Conservation (phyloP, 805 yeast genomes). For the Hyphopichia homilentoma region DNA sequence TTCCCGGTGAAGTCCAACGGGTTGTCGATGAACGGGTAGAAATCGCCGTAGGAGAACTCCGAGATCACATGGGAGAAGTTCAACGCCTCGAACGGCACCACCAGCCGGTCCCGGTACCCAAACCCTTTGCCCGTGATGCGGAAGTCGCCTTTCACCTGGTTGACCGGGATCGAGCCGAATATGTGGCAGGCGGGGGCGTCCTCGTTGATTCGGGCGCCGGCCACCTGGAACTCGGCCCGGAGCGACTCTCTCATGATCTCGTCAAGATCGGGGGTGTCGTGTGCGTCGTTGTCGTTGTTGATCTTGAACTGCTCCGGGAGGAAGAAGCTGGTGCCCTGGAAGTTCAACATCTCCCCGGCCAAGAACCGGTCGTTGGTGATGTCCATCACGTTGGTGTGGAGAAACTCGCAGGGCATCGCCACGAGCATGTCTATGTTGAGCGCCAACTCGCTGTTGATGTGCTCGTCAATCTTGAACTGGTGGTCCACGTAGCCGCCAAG, state of each 20-base stretch:
- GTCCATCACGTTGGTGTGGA: slow-evolving; percentile 77
- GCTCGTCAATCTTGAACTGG: slow-evolving; percentile 70
- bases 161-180: slow-evolving; percentile 78
- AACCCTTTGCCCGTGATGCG: slow-evolving; percentile 77
- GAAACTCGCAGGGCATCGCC: slow-evolving; percentile 74
- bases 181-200: slow-evolving; percentile 83
- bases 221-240: slow-evolving; percentile 55
- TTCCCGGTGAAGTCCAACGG: slow-evolving; percentile 81
- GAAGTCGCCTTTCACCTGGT: slow-evolving; percentile 80
- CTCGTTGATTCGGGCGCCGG: slow-evolving; percentile 41
- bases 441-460: slow-evolving; percentile 52
- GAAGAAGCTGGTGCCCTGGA: slow-evolving; percentile 59
- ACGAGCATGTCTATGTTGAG: slow-evolving; percentile 79
- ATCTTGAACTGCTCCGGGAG: slow-evolving; percentile 49
- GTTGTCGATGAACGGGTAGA: slow-evolving; percentile 79
- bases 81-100: slow-evolving; percentile 46
- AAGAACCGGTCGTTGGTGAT: slow-evolving; percentile 70
- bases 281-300: slow-evolving; percentile 41
- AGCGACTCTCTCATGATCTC: slow-evolving; percentile 62
- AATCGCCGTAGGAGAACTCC: slow-evolving; percentile 89
- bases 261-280: slow-evolving; percentile 62
- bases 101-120: slow-evolving; percentile 52
- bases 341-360: slow-evolving; percentile 71
- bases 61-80: slow-evolving; percentile 82
- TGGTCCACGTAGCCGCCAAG: slow-evolving; percentile 79